phyloP scores from a whole-genome alignment of 208 protist species.

The Crithidia fasciculata region DNA sequence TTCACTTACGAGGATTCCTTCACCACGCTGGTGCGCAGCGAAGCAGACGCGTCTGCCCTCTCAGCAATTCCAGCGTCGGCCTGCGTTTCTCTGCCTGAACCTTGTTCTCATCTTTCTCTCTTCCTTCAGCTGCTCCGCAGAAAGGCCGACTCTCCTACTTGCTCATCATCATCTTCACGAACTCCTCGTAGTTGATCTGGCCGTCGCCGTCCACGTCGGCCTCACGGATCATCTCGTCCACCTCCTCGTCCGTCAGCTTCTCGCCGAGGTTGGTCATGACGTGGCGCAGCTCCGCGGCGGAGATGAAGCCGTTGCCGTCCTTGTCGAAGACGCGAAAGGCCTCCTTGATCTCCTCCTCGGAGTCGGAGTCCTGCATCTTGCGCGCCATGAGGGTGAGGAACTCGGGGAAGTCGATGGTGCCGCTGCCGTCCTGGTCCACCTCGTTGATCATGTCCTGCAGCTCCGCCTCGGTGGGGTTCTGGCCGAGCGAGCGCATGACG shows the following conservation, averaged over 20 bases:
- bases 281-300: conserved; percentile 94
- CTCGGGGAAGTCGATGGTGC: conserved; percentile 98
- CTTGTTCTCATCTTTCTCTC: background rate
- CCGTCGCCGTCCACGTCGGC: conserved; percentile 87
- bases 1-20: too few relatives aligned
- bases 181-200: conserved; percentile 87
- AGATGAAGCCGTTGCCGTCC: conserved; percentile 95
- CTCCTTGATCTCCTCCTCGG: conserved; percentile 95
- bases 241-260: conserved; percentile 94
- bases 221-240: conserved; percentile 91
- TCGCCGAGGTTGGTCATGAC: conserved; percentile 96
- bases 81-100: background rate
- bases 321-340: conserved; percentile 96
- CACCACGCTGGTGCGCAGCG: too few relatives aligned
- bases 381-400: conserved; percentile 86
- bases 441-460: conserved; percentile 98
- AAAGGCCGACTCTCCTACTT: too few relatives aligned
- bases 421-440: conserved; percentile 94
- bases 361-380: conserved; percentile 93
- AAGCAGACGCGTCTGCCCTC: too few relatives aligned
- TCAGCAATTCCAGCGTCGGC: too few relatives aligned
- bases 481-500: conserved; percentile 99
- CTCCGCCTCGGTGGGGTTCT: conserved; percentile 96
- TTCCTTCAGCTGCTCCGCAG: background rate
- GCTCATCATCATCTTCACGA: conserved; percentile 90